These are phyloP conservation scores for Ampelocalamus luodianensis DNA, from an alignment of 176 grass and related monocot genomes.

Conservation along the genomic window DNA sequence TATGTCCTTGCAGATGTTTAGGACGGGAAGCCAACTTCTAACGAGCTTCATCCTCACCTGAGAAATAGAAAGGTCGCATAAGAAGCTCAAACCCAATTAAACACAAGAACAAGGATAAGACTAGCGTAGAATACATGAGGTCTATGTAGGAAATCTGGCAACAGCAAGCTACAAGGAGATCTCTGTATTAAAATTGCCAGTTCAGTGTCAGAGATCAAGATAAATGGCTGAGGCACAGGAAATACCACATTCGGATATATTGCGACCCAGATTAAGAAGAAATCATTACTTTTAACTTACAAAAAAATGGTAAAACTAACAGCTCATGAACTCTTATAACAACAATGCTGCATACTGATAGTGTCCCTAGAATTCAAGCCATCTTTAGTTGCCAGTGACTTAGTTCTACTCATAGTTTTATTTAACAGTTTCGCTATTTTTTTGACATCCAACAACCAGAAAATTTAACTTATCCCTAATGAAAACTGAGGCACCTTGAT, in stretches of 20 bases:
- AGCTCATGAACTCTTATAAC: too few species aligned
- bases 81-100: background rate
- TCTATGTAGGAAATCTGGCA: background rate
- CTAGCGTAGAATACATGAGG: background rate
- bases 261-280: background rate
- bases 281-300: background rate
- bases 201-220: background rate
- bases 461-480: too few species aligned
- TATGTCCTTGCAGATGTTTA: conserved; percentile 77
- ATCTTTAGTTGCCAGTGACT: too few species aligned
- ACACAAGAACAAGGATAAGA: background rate
- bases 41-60: conserved; percentile 79
- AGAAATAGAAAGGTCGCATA: conserved; percentile 13
- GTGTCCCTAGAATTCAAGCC: too few species aligned
- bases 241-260: background rate
- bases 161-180: conserved; percentile 6
- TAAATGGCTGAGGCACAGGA: background rate
- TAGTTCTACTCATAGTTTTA: too few species aligned
- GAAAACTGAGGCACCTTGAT: too few species aligned
- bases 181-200: background rate
- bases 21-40: conserved; percentile 78
- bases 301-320: too few species aligned
- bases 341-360: too few species aligned
- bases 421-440: too few species aligned
- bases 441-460: too few species aligned